Percentiles rank a stretch among this genome's conserved stretches.
Evolutionary conservation across 2,329 filamentous ascomycete species (phyloP).

Genomic region (Xylaria polymorpha): DNA sequence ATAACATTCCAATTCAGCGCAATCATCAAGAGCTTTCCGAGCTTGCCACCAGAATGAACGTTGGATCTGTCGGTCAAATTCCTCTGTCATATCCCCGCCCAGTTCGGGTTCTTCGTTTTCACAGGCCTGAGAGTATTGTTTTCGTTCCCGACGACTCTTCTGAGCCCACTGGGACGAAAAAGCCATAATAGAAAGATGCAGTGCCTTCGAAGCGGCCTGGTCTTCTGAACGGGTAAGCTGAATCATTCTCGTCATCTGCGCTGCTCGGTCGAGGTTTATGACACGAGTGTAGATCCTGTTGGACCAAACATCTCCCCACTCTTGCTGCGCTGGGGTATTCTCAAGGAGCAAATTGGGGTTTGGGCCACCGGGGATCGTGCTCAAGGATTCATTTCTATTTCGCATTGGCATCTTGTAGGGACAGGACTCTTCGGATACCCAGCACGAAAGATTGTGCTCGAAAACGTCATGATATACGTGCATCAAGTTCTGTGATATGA

Average conservation of each 20-base stretch:
- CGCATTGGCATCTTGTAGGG: background rate
- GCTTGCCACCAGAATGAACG: slow-evolving; percentile 1
- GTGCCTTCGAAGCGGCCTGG: slow-evolving; percentile 6
- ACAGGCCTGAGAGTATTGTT: background rate
- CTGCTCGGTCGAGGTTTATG: slow-evolving; percentile 12
- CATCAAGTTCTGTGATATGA: slow-evolving; percentile 8
- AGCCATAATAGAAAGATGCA: slow-evolving; percentile 9
- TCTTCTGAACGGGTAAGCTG: slow-evolving; percentile 2
- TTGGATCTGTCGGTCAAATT: slow-evolving; percentile 9
- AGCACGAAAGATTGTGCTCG: slow-evolving; percentile 5
- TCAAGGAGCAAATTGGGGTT: background rate
- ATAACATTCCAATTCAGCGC: slow-evolving; percentile 3
- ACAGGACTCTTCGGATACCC: slow-evolving; percentile 11
- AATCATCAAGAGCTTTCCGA: slow-evolving; percentile 11
- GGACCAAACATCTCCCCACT: slow-evolving; percentile 11
- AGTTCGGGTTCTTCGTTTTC: background rate
- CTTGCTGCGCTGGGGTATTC: background rate
- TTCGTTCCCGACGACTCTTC: background rate
- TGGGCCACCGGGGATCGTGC: background rate
- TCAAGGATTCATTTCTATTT: background rate
- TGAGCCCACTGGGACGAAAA: slow-evolving; percentile 6
- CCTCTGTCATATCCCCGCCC: slow-evolving; percentile 2
- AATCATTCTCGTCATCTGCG: background rate
- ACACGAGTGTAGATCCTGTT: slow-evolving; percentile 5
- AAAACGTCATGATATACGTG: slow-evolving; percentile 16